These are phyloP conservation scores for Beauveria pseudobassiana DNA, from an alignment of 2,329 filamentous ascomycete species.

Conservation along the genomic window DNA sequence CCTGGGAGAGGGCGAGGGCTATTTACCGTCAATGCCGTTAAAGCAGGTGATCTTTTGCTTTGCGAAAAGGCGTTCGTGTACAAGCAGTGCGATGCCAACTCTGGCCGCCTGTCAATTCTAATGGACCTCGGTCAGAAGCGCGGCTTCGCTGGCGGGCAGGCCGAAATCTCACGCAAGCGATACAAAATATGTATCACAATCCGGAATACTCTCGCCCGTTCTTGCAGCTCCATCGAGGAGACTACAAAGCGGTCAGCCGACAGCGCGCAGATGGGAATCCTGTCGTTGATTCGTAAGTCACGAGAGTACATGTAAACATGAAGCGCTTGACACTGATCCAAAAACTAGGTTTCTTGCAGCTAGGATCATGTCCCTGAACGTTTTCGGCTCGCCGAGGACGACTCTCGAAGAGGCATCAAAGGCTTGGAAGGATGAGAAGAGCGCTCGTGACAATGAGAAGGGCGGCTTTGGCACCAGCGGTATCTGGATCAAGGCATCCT, in stretches of 20 bases:
- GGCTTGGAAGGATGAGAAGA: background rate
- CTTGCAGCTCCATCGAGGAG: conserved; percentile 31
- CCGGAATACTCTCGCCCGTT: conserved; percentile 27
- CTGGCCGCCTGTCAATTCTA: conserved; percentile 23
- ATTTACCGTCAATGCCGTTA: conserved; percentile 40
- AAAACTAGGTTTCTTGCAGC: background rate
- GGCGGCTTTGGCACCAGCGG: conserved; percentile 25
- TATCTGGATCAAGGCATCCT: conserved; percentile 40
- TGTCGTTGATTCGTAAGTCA: conserved; percentile 38
- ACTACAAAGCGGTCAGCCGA: conserved; percentile 26
- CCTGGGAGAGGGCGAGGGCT: conserved; percentile 38
- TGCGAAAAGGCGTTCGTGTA: conserved; percentile 50
- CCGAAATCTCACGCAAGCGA: conserved; percentile 31
- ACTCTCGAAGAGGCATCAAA: background rate
- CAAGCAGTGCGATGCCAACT: conserved; percentile 6
- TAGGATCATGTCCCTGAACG: background rate
- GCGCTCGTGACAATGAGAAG: background rate
- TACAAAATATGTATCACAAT: conserved; percentile 39
- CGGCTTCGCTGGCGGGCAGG: conserved; percentile 29
- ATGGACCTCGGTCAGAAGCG: conserved; percentile 28
- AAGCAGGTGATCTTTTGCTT: conserved; percentile 42
- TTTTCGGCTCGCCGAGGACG: background rate
- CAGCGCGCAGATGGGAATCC: conserved; percentile 27
- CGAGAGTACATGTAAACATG: background rate
- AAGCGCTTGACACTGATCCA: background rate